phyloP scores from a whole-genome alignment of 1,139 yeast genomes.

The Pichia sp. region DNA sequence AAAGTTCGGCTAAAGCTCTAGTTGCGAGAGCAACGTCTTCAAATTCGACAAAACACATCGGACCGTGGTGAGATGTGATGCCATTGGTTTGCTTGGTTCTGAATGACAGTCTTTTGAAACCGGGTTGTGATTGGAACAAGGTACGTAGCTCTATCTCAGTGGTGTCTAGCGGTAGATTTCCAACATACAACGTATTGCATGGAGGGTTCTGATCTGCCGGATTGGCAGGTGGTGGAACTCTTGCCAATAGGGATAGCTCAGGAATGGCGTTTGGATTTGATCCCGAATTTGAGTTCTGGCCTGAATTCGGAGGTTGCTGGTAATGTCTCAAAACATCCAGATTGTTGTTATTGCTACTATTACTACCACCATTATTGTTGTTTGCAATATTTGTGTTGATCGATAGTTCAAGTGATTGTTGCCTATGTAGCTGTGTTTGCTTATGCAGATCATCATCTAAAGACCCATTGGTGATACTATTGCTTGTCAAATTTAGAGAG shows the following conservation, averaged over 20 bases:
- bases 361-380: neutral
- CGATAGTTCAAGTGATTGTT: conserved; percentile 10
- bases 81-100: conserved; percentile 58
- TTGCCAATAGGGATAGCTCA: conserved; percentile 64
- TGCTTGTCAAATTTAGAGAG: neutral
- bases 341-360: neutral
- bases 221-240: conserved; percentile 94
- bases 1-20: conserved; percentile 84
- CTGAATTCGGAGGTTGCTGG: neutral
- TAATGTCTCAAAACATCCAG: conserved; percentile 2
- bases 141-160: conserved; percentile 89
- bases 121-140: conserved; percentile 82
- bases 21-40: conserved; percentile 95
- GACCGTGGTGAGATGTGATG: conserved; percentile 66
- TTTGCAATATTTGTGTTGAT: neutral
- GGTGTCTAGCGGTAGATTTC: conserved; percentile 95
- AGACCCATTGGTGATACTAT: conserved; percentile 11
- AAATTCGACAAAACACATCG: conserved; percentile 98
- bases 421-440: conserved; percentile 24
- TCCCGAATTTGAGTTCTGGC: conserved; percentile 19
- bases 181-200: conserved; percentile 93
- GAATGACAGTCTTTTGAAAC: conserved; percentile 88
- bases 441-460: conserved; percentile 5
- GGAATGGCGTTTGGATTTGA: conserved; percentile 37
- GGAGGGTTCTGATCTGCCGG: conserved; percentile 99